Conservation (phyloP, 1,139 yeast species). For the Magnusiomyces tetraspermus region DNA sequence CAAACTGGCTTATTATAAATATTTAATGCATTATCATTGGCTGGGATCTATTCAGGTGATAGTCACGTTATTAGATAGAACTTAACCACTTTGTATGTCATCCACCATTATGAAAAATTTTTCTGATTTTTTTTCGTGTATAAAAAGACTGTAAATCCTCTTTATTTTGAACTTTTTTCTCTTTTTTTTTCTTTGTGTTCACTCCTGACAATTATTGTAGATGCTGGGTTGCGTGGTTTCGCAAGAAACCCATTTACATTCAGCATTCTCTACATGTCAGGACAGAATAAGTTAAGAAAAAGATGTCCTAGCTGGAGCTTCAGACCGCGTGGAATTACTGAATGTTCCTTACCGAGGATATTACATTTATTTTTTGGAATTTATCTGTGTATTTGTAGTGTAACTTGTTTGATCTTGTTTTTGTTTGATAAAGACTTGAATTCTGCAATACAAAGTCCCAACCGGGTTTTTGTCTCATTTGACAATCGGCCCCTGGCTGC, state of each 20-base stretch:
- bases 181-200: background rate
- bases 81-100: background rate
- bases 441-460: background rate
- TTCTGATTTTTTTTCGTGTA: background rate
- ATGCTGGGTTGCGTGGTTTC: background rate
- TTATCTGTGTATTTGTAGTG: too few relatives aligned
- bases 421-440: too few relatives aligned
- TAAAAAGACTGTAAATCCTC: background rate
- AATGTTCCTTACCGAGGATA: conserved; percentile 1
- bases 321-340: conserved; percentile 2
- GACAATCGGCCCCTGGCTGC: too few relatives aligned
- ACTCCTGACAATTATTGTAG: conserved; percentile 1
- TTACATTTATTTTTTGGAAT: conserved; percentile 1
- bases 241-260: background rate
- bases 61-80: background rate
- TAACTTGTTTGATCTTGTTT: too few relatives aligned
- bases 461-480: background rate
- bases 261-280: conserved; percentile 1
- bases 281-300: background rate
- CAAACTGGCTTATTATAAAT: background rate
- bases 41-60: background rate
- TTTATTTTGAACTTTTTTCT: background rate
- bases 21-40: background rate
- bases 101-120: background rate
- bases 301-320: conserved; percentile 3